Base-by-base conservation (phyloP, 2,329 filamentous ascomycete species). In the Alternaria triticimaculans region DNA sequence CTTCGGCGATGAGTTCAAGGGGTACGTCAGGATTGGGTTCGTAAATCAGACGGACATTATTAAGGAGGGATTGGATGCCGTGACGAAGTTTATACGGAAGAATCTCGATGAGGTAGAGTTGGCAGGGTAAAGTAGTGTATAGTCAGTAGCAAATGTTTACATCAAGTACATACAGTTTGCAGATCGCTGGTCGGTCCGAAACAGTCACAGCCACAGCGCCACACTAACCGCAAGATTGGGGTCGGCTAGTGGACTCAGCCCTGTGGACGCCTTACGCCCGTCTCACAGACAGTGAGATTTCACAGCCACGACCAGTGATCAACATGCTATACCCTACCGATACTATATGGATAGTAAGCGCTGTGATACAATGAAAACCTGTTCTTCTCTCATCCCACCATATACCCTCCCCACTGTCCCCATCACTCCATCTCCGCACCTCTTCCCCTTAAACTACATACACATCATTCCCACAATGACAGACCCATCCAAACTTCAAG, bases 11-110 rank as follows among this genome's bases (percentile, higher is more conserved):
- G 89, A 92, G 49, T 94, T 74, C 63, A 84, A 86, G 69, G 93
- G 93, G 3, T 94, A 88, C 78, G 89, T 96, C 21, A 85, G 93
- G 63, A 86, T 96, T 65, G 92, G 93, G 0, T 96, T 91, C 79
- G 92, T 90, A 1, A 90, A 88, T 72, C 85, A 90, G 70, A 94
- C 91, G 1, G 84, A 88, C 14, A 85, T 92, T n/a, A 73, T 96
- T 56, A 83, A 87, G 71, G 85, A 89, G 66, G 93, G 87, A 0
- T 74, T 96, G 72, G 84, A 87, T 68, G 83, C 83, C 60, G 72
- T 86, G 65, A 81, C 80, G 30, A 78, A 83, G 60, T 89, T 88
- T 67, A 83, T 89, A 80, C 82, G 84, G 68, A 86, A 86, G 71
- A 83, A 84, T 45, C 85, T 84, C 70, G 86, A 88, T 63, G 83